Conservation (phyloP, 768 basidiomycete species). For the Holtermanniella nyarrowii region DNA sequence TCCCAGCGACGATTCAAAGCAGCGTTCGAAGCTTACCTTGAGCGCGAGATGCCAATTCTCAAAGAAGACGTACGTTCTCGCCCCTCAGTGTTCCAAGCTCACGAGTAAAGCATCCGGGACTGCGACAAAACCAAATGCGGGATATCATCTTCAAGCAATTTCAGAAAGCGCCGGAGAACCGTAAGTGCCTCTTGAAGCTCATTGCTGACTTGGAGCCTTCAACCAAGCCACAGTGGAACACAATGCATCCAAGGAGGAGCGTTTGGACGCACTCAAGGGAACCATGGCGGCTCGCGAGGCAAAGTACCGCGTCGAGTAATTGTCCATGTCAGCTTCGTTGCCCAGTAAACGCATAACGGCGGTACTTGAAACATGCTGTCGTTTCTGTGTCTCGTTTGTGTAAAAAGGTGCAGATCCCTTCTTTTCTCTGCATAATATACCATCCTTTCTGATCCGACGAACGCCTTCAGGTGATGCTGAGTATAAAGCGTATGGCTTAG, state of each 20-base stretch:
- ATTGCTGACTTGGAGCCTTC: constrained; percentile 44
- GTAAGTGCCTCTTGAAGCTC: constrained; percentile 46
- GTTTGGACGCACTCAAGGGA: constrained; percentile 60
- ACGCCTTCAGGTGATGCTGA: no score
- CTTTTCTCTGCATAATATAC: no score
- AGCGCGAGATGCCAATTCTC: constrained; percentile 69
- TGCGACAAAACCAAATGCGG: constrained; percentile 87
- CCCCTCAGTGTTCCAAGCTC: constrained; percentile 6
- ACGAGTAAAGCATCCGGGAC: constrained; percentile 63
- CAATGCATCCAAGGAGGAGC: constrained; percentile 80
- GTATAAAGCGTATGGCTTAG: no score
- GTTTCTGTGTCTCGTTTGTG: no score
- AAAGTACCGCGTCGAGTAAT: constrained; percentile 24
- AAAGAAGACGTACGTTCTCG: constrained; percentile 54
- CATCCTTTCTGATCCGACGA: no score
- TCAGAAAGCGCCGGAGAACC: constrained; percentile 95
- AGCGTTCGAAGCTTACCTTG: constrained; percentile 82
- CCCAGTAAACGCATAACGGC: no score
- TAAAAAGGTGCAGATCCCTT: no score
- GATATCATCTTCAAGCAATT: constrained; percentile 87
- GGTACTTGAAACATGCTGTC: no score
- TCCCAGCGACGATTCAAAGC: constrained; percentile 83
- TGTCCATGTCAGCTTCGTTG: neutral
- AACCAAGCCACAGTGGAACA: constrained; percentile 71
- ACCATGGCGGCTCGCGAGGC: constrained; percentile 33